Evolutionary conservation across 2,329 filamentous ascomycete species (phyloP), one percentile per base, ranked within the genome.

Genomic region (Phialophora macrospora): DNA sequence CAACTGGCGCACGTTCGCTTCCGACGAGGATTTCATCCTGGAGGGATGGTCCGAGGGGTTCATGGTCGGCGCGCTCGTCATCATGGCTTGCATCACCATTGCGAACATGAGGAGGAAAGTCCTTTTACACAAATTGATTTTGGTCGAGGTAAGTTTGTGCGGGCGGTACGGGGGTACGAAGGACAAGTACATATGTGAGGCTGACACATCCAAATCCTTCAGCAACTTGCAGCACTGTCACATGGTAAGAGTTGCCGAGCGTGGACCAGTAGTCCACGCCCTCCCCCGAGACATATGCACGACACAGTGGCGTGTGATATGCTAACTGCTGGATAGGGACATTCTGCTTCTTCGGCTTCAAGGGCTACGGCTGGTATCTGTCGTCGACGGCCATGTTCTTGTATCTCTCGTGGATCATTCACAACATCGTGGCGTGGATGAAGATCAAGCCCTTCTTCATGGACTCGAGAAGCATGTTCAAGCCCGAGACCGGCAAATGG

Each of bases 401-500:
- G 26, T 87, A 88, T 68, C 77, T 82, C n/a, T 88, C 85, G 3
- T 89, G 86, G 85, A 82, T 80, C 12, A 75, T 90, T 8, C 87
- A 90, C 74, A 90, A 89, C 68, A 80, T 89, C 66, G 86, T 90
- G 65, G 82, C 87, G 0, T 90, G 87, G 87, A 83, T 90, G 75
- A 89, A 89, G 75, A 87, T 85, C 68, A 83, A 82, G 60, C 87
- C 87, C 0, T 88, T 88, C 70, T 77, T 88, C 7, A 79, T 79
- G 2, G 79, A 76, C 32, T 76, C 78, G 7, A 80, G 81, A 32
- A 86, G 82, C 55, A 72, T 78, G 9, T 74, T 88, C 62, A 63
- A 67, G 52, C 65, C 65, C 4, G 52, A 62, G 26, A 70, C 68
- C 9, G 71, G 68, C 46, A 68, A 63, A 44, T 71, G 69, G 69